These are phyloP conservation scores for Neurospora sp. DNA, from an alignment of 495 filamentous ascomycete genomes.

Conservation along the genomic window DNA sequence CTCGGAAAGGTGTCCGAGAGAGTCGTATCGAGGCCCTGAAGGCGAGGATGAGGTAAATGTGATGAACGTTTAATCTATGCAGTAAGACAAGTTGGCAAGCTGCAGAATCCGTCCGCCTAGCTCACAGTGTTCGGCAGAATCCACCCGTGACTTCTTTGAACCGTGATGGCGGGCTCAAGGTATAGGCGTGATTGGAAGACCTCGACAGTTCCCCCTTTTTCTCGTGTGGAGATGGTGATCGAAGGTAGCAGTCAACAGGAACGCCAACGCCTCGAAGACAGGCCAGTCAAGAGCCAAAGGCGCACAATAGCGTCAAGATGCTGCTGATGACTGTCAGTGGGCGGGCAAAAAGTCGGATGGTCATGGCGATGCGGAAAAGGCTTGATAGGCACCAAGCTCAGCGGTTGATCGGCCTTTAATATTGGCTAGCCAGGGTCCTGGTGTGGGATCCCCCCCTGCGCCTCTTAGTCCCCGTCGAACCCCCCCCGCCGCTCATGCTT, in stretches of 20 bases:
- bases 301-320: not conserved
- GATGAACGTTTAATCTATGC: not conserved
- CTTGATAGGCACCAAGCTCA: slow-evolving; percentile 18
- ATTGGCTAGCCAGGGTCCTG: slow-evolving; percentile 29
- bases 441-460: slow-evolving; percentile 11
- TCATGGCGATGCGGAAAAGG: slow-evolving; percentile 12
- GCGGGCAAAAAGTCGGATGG: not conserved
- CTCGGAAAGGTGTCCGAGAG: slow-evolving; percentile 4
- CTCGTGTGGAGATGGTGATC: not conserved
- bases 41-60: not conserved
- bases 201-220: not conserved
- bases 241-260: not conserved
- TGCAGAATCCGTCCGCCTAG: not conserved
- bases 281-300: not conserved
- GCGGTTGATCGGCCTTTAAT: slow-evolving; percentile 39
- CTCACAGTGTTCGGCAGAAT: not conserved
- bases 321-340: not conserved
- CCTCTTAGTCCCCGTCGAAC: slow-evolving; percentile 2
- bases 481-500: slow-evolving; percentile 2
- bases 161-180: not conserved
- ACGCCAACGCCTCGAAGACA: not conserved
- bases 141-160: not conserved
- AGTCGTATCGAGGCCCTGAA: slow-evolving; percentile 1
- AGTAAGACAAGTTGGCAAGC: not conserved
- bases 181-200: not conserved